Percentiles rank a stretch among this genome's conserved stretches.
Conservation (phyloP, 2,329 filamentous ascomycete genomes). For the Monosporascus sp. region DNA sequence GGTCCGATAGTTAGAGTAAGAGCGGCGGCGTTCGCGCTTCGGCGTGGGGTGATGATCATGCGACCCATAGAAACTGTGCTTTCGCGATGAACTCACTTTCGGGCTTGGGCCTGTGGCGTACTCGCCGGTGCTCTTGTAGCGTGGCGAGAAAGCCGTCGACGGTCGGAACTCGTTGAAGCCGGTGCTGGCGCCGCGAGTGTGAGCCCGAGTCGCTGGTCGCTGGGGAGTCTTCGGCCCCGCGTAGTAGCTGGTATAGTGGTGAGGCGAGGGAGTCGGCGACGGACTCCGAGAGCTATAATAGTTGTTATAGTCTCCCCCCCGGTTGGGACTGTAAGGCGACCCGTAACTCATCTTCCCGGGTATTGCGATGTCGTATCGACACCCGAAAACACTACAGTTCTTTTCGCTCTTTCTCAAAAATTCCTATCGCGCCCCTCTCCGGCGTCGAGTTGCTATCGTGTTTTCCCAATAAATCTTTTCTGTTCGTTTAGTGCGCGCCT, state of each 20-base stretch:
- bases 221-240: conserved; percentile 38
- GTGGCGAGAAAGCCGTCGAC: conserved; percentile 51
- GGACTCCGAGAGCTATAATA: conserved; percentile 49
- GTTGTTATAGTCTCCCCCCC: conserved; percentile 37
- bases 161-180: conserved; percentile 37
- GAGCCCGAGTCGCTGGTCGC: conserved; percentile 50
- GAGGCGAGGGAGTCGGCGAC: conserved; percentile 53
- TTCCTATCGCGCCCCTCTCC: conserved; percentile 9
- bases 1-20: conserved; percentile 55
- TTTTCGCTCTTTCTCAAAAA: conserved; percentile 6
- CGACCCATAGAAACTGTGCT: conserved; percentile 32
- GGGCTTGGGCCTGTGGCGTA: conserved; percentile 51
- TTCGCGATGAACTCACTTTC: conserved; percentile 53
- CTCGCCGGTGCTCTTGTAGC: conserved; percentile 57
- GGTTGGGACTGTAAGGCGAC: conserved; percentile 43
- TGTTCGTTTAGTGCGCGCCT: conserved; percentile 32
- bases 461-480: conserved; percentile 10
- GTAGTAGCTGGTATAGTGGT: conserved; percentile 43
- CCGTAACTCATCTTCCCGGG: conserved; percentile 36
- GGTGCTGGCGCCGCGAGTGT: conserved; percentile 40
- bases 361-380: conserved; percentile 29
- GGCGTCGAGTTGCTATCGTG: conserved; percentile 7
- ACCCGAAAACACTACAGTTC: conserved; percentile 16
- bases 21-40: conserved; percentile 50
- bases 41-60: conserved; percentile 36